These are phyloP conservation scores for Cercospora sp. DNA, from an alignment of 2,329 filamentous ascomycete species.

Conservation along the genomic window DNA sequence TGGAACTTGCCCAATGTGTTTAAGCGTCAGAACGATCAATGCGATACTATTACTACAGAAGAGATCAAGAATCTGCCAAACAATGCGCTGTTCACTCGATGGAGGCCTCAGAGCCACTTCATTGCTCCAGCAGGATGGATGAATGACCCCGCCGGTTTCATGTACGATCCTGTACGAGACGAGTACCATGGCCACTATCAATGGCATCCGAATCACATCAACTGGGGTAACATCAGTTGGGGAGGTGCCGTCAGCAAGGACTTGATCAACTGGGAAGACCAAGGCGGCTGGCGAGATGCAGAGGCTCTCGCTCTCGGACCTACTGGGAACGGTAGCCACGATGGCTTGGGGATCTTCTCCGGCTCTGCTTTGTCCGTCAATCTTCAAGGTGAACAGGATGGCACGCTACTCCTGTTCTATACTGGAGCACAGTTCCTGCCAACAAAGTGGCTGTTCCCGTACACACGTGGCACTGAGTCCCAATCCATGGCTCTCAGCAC, in stretches of 20 bases:
- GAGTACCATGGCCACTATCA: constrained; percentile 57
- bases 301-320: constrained; percentile 44
- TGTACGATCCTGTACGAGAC: constrained; percentile 51
- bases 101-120: constrained; percentile 50
- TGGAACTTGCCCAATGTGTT: neutral
- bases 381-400: constrained; percentile 48
- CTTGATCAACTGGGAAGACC: constrained; percentile 46
- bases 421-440: constrained; percentile 50
- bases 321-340: constrained; percentile 47
- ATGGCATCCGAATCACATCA: constrained; percentile 51
- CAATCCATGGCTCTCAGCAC: constrained; percentile 48
- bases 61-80: constrained; percentile 43
- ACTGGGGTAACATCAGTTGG: constrained; percentile 53
- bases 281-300: constrained; percentile 49
- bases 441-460: constrained; percentile 48
- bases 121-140: constrained; percentile 52
- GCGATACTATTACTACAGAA: constrained; percentile 35
- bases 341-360: constrained; percentile 55
- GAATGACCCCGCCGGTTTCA: constrained; percentile 54
- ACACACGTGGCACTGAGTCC: constrained; percentile 48
- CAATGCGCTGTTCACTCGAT: constrained; percentile 52
- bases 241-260: constrained; percentile 56
- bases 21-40: constrained; percentile 11
- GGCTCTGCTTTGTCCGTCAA: constrained; percentile 54
- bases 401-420: constrained; percentile 50